Conservation (phyloP, 768 basidiomycete species). For the Hypholoma fasciculare region DNA sequence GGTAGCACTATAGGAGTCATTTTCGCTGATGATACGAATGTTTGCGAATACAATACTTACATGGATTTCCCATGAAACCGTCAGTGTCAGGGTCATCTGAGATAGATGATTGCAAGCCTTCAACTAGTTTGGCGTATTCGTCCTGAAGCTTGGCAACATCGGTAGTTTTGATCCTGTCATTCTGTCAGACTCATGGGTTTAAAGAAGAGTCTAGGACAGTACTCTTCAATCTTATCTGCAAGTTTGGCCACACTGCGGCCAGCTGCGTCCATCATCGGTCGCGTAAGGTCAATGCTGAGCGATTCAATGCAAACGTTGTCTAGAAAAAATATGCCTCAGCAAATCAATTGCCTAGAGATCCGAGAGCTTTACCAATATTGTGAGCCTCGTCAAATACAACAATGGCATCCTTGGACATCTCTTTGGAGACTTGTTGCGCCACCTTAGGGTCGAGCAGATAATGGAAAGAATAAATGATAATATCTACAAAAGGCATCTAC, state of each 20-base stretch:
- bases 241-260: slow-evolving; percentile 83
- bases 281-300: slow-evolving; percentile 92
- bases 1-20: slow-evolving; percentile 66
- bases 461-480: slow-evolving; percentile 99
- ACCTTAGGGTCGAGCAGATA: slow-evolving; percentile 99
- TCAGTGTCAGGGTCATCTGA: slow-evolving; percentile 68
- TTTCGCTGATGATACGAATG: background rate
- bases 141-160: slow-evolving; percentile 95
- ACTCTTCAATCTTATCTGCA: slow-evolving; percentile 95
- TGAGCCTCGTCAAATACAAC: slow-evolving; percentile 99
- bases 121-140: slow-evolving; percentile 94
- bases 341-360: background rate
- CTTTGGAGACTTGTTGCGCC: slow-evolving; percentile 97
- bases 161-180: slow-evolving; percentile 84
- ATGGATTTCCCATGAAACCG: slow-evolving; percentile 84
- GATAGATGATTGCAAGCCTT: slow-evolving; percentile 82
- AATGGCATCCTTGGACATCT: slow-evolving; percentile 96
- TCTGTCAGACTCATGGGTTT: background rate
- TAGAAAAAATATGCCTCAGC: slow-evolving; percentile 26
- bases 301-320: slow-evolving; percentile 99
- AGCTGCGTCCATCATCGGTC: slow-evolving; percentile 97
- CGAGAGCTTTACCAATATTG: slow-evolving; percentile 77
- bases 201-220: slow-evolving; percentile 25
- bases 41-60: slow-evolving; percentile 38
- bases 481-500: slow-evolving; percentile 93